Conservation (phyloP, 768 basidiomycete genomes). For the Calocera cornea region DNA sequence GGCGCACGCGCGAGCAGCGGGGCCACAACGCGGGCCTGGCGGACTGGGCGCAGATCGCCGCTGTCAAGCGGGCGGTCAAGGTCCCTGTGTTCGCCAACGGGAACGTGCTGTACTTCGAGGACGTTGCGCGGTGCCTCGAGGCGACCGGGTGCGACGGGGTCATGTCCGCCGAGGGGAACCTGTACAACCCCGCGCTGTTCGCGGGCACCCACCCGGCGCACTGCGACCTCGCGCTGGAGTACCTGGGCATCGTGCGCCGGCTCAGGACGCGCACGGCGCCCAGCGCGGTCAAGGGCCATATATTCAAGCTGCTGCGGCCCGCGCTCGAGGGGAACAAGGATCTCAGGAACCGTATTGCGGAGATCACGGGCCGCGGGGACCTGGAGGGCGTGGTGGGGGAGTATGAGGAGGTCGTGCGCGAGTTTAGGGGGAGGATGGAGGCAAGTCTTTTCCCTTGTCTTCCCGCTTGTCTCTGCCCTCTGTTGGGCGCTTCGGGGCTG, state of each 20-base stretch:
- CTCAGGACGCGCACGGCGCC: constrained; percentile 56
- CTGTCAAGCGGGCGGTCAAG: constrained; percentile 78
- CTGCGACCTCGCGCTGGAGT: constrained; percentile 65
- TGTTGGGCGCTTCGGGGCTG: neutral
- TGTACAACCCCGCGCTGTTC: constrained; percentile 82
- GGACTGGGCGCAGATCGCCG: constrained; percentile 78
- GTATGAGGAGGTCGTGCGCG: constrained; percentile 42
- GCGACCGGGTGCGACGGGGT: constrained; percentile 83
- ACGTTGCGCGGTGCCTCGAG: constrained; percentile 63
- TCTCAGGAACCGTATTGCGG: constrained; percentile 58
- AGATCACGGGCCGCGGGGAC: constrained; percentile 22
- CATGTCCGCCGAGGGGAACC: constrained; percentile 88
- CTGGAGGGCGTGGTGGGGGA: constrained; percentile 26
- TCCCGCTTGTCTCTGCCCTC: no score
- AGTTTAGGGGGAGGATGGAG: constrained; percentile 48
- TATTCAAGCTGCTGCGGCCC: constrained; percentile 85
- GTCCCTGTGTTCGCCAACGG: constrained; percentile 97
- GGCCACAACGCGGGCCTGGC: constrained; percentile 77
- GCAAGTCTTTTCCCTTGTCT: constrained; percentile 24
- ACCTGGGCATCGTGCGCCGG: constrained; percentile 60
- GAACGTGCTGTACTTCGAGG: constrained; percentile 78
- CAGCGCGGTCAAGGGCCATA: constrained; percentile 77
- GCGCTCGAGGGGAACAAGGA: constrained; percentile 53
- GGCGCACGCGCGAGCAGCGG: constrained; percentile 79
- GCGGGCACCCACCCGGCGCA: constrained; percentile 37